Evolutionary conservation across 192 early-diverging fungal genomes (phyloP).

Genomic region (Rhizophagus clarus): DNA sequence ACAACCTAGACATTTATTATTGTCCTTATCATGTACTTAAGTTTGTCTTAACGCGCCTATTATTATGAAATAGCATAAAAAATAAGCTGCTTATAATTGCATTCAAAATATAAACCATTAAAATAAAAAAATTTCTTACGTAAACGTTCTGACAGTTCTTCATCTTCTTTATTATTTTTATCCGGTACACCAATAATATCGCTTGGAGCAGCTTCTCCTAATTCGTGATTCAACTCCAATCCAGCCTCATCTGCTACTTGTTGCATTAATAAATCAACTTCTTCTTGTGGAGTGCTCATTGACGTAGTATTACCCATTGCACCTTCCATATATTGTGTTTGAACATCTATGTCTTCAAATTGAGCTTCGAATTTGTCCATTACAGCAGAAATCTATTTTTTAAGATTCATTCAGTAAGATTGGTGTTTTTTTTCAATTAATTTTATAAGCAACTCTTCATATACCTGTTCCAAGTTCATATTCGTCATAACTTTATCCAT

Average conservation of each 20-base stretch:
- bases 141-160: conserved; percentile 32
- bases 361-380: conserved; percentile 98
- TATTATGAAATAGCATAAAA: not conserved
- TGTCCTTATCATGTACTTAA: not conserved
- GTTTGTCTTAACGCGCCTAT: not conserved
- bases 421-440: not conserved
- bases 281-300: conserved; percentile 83
- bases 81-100: not conserved
- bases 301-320: conserved; percentile 89
- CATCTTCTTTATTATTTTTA: conserved; percentile 46
- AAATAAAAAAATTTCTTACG: conserved; percentile 17
- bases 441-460: not conserved
- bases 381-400: conserved; percentile 83
- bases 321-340: conserved; percentile 96
- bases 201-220: conserved; percentile 57
- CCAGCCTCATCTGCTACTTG: conserved; percentile 97
- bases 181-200: conserved; percentile 34
- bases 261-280: conserved; percentile 94
- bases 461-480: conserved; percentile 95
- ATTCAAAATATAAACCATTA: not conserved
- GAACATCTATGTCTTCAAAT: conserved; percentile 97
- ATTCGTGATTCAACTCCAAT: conserved; percentile 78
- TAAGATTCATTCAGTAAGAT: not conserved
- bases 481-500: conserved; percentile 94
- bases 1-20: no score